Evolutionary conservation across 2,329 filamentous ascomycete species (phyloP).

Genomic region (Xylariaceae sp.): DNA sequence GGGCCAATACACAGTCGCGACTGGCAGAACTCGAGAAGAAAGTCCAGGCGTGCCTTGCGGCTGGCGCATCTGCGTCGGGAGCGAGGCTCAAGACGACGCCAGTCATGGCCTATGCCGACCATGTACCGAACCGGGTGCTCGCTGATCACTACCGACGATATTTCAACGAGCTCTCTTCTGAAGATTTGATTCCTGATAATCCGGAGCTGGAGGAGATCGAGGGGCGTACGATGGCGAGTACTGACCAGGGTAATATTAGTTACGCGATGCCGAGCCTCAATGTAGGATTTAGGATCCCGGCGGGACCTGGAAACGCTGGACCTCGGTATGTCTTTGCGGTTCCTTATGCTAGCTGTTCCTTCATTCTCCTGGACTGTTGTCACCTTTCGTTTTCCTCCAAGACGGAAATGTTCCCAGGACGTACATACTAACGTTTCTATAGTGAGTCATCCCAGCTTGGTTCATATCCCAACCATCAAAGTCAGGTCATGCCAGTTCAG

Average conservation of each 20-base stretch:
- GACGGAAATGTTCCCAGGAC: too few relatives aligned
- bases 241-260: conserved; percentile 59
- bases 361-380: too few relatives aligned
- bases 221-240: conserved; percentile 50
- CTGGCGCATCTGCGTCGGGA: conserved; percentile 48
- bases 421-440: too few relatives aligned
- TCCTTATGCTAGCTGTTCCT: too few relatives aligned
- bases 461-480: too few relatives aligned
- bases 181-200: conserved; percentile 33
- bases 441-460: too few relatives aligned
- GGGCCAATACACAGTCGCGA: conserved; percentile 35
- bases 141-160: conserved; percentile 43
- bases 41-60: conserved; percentile 46
- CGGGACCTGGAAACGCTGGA: conserved; percentile 41
- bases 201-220: conserved; percentile 40
- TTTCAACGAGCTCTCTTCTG: conserved; percentile 42
- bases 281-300: conserved; percentile 49
- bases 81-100: conserved; percentile 44
- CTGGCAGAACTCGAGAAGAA: conserved; percentile 39
- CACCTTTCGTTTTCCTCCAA: too few relatives aligned
- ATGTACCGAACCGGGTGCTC: conserved; percentile 52
- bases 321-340: conserved; percentile 33
- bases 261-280: conserved; percentile 56
- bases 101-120: conserved; percentile 49
- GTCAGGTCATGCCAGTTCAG: too few relatives aligned